Evolutionary conservation across 768 basidiomycete genomes (phyloP), one percentile per base, ranked within the genome.

Genomic region (Boletus patriciae): DNA sequence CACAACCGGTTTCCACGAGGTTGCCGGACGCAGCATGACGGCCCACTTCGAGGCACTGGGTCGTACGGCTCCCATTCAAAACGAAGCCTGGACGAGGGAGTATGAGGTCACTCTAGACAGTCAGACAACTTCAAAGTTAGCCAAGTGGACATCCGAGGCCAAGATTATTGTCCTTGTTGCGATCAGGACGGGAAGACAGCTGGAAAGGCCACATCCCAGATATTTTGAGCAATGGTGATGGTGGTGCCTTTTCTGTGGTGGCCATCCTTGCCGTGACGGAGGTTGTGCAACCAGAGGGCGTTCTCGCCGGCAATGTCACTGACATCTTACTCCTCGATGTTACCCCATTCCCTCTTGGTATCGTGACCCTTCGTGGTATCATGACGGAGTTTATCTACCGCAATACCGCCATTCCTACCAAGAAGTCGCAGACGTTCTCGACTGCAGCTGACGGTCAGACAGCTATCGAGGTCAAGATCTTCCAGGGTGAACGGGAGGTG

Each of bases 401-500:
- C 57, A 99, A 99, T 80, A 99, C 97, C 12, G 98, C 97, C 55
- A 98, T 98, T 75, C 97, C 97, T 6, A 98, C 96, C 64, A 99
- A 99, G 83, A 99, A 99, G 84, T 94, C 93, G 0, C 96, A 98
- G 74, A 90, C 89, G 43, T 98, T 99, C 83, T 98, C 96, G 5
- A 99, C 97, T 16, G 96, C 97, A 40, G 96, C 96, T 38, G 97
- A 99, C 60, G 96, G 97, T 50, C 97, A 99, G 77, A 96, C 91
- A 18, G 95, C 96, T 36, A 98, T 99, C 62, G 95, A 98, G 74
- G 96, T 99, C 74, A 98, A 98, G 86, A 94, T 99, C 65, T 99
- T 85, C 83, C 97, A 99, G 78, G 97, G 97, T 69, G 97, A 99
- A 80, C 95, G 97, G 79, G 97, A 98, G 72, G 86, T 98, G 64